Conservation (phyloP, 2,329 filamentous ascomycete species). For the Alternaria brassicae region DNA sequence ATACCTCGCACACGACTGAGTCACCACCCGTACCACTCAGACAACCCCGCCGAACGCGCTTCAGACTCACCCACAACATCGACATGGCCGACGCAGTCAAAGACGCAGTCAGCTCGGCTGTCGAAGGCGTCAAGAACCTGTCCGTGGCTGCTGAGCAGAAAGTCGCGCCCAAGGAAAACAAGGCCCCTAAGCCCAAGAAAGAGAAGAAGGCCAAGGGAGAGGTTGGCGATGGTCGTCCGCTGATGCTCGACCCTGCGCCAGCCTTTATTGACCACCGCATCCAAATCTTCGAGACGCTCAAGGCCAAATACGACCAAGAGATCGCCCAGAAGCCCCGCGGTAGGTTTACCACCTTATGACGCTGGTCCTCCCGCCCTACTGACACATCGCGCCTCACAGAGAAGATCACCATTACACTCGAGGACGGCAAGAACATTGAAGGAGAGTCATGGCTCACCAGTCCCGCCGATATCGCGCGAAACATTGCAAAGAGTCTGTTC, state of each 20-base stretch:
- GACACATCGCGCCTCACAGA: conserved; percentile 51
- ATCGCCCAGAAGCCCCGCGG: conserved; percentile 70
- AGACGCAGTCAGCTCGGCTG: conserved; percentile 57
- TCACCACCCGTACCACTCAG: conserved; percentile 35
- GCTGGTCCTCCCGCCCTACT: conserved; percentile 13
- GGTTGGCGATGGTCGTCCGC: conserved; percentile 51
- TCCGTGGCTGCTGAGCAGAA: conserved; percentile 54
- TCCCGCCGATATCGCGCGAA: conserved; percentile 76
- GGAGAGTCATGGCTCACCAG: conserved; percentile 93
- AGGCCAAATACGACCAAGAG: conserved; percentile 82
- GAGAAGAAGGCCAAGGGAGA: conserved; percentile 57
- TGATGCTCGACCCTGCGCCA: conserved; percentile 63
- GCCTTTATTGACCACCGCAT: conserved; percentile 85
- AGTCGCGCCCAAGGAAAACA: conserved; percentile 29
- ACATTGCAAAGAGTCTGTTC: conserved; percentile 83
- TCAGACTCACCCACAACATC: conserved; percentile 28
- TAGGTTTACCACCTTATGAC: conserved; percentile 25
- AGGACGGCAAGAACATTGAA: conserved; percentile 72
- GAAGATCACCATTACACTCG: conserved; percentile 75
- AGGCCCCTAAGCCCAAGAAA: conserved; percentile 47
- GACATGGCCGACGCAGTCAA: conserved; percentile 60
- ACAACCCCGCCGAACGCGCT: conserved; percentile 26
- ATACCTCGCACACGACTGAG: conserved; percentile 30
- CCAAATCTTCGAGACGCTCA: conserved; percentile 85
- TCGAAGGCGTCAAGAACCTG: conserved; percentile 68